A percentile compares a stretch with the other conserved stretches of the same genome.
These are phyloP conservation scores for Cryptococcus amylolentus DNA, from an alignment of 1,284 basidiomycete genomes.

Conservation along the genomic window DNA sequence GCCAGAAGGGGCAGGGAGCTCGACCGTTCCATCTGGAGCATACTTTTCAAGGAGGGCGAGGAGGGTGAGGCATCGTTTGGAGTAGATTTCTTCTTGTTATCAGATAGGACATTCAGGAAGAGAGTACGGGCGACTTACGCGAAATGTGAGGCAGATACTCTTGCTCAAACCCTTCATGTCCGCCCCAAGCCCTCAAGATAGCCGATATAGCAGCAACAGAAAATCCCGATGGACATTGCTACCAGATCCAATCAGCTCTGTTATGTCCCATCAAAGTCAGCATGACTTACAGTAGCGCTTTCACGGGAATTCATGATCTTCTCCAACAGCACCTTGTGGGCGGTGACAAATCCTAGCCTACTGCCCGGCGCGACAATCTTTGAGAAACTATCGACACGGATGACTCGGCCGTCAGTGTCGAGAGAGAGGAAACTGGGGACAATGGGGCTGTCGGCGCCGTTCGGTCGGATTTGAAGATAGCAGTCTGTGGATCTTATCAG, in stretches of 20 bases:
- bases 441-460: slow-evolving; percentile 47
- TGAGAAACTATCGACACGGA: slow-evolving; percentile 73
- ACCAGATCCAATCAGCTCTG: neutral
- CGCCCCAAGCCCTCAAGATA: slow-evolving; percentile 37
- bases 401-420: slow-evolving; percentile 72
- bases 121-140: slow-evolving; percentile 2
- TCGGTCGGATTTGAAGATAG: slow-evolving; percentile 37
- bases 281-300: slow-evolving; percentile 26
- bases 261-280: neutral
- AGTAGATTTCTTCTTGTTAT: slow-evolving; percentile 21
- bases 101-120: neutral
- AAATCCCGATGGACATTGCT: slow-evolving; percentile 41
- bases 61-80: slow-evolving; percentile 30
- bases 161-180: slow-evolving; percentile 40
- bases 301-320: slow-evolving; percentile 37
- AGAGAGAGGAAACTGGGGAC: slow-evolving; percentile 46
- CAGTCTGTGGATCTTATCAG: slow-evolving; percentile 39
- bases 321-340: slow-evolving; percentile 29
- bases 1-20: slow-evolving; percentile 25
- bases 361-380: slow-evolving; percentile 75
- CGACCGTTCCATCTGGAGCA: slow-evolving; percentile 20
- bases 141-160: slow-evolving; percentile 40
- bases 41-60: slow-evolving; percentile 29
- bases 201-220: slow-evolving; percentile 35
- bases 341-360: slow-evolving; percentile 69